phyloP scores from a whole-genome alignment of 345 rosid species.

The Ceriops tagal region DNA sequence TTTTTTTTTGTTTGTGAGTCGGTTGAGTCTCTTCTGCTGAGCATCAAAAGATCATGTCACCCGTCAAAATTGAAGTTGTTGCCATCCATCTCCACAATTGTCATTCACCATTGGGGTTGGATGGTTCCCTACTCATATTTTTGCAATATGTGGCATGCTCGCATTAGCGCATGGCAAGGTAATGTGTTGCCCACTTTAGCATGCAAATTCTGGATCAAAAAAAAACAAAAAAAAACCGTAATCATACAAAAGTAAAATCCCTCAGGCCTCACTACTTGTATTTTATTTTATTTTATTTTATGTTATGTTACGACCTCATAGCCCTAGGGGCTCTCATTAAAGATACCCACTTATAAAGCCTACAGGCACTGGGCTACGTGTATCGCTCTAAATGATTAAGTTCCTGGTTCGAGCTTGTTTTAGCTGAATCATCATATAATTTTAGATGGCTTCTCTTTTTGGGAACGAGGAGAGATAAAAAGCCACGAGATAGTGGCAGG shows the following conservation, averaged over 20 bases:
- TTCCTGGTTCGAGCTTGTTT: neutral
- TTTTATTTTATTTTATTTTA: neutral
- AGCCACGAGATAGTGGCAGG: neutral
- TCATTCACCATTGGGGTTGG: conserved; percentile 9
- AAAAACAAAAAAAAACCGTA: neutral
- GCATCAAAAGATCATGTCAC: neutral
- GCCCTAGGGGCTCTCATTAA: neutral
- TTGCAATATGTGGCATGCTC: conserved; percentile 10
- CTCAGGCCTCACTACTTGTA: neutral
- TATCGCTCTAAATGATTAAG: conserved; percentile 17
- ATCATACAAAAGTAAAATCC: conserved; percentile 14
- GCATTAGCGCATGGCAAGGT: conserved; percentile 19
- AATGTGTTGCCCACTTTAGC: conserved; percentile 4
- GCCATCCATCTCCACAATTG: neutral
- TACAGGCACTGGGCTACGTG: conserved; percentile 20
- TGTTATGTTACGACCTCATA: neutral
- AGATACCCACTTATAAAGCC: conserved; percentile 21
- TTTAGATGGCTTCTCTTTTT: neutral
- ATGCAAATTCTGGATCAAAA: conserved; percentile 20
- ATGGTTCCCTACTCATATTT: conserved; percentile 2
- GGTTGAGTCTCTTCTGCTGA: neutral
- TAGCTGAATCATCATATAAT: neutral
- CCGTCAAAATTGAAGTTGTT: neutral
- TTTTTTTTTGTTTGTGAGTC: neutral
- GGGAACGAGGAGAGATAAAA: conserved; percentile 1